A percentile compares a stretch with the other conserved stretches of the same genome.
Conservation (phyloP, 1,284 basidiomycete species). For the Ceratobasidium papillatum region DNA sequence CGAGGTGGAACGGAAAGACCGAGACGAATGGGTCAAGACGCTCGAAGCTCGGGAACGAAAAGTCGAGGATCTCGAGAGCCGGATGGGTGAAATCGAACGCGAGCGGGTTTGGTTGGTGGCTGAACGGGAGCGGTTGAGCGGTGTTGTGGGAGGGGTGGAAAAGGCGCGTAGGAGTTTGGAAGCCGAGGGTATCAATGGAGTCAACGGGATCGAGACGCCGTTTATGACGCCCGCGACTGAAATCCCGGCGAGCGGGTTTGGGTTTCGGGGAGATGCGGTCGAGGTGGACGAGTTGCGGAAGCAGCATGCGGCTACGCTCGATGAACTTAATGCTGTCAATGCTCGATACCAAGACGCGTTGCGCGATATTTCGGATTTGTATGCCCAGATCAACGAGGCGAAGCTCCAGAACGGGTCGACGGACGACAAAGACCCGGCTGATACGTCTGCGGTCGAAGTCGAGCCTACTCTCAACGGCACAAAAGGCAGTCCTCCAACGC, state of each 20-base stretch:
- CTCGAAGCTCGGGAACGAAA: conserved; percentile 77
- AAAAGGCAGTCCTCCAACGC: conserved; percentile 36
- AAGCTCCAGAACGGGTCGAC: conserved; percentile 59
- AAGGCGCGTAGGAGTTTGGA: conserved; percentile 68
- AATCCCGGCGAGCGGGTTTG: conserved; percentile 45
- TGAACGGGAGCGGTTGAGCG: conserved; percentile 69
- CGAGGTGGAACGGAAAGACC: conserved; percentile 77
- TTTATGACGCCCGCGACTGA: conserved; percentile 41
- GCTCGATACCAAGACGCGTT: conserved; percentile 89
- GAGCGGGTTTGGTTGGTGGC: conserved; percentile 72
- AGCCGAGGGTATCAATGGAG: conserved; percentile 25
- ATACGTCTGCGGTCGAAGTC: not conserved
- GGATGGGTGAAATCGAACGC: conserved; percentile 77
- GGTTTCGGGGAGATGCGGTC: not conserved
- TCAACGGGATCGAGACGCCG: conserved; percentile 53
- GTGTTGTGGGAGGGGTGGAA: conserved; percentile 73
- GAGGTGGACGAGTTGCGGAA: conserved; percentile 61
- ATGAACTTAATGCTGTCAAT: conserved; percentile 79
- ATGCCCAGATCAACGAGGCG: conserved; percentile 81
- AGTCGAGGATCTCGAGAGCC: conserved; percentile 77
- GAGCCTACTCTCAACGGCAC: conserved; percentile 40
- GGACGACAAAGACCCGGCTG: conserved; percentile 36
- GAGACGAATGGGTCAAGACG: conserved; percentile 79
- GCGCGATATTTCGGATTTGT: conserved; percentile 85
- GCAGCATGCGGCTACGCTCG: conserved; percentile 79